Base-by-base conservation (phyloP, 148 eudicot genomes). In the Chenopodium formosanum region DNA sequence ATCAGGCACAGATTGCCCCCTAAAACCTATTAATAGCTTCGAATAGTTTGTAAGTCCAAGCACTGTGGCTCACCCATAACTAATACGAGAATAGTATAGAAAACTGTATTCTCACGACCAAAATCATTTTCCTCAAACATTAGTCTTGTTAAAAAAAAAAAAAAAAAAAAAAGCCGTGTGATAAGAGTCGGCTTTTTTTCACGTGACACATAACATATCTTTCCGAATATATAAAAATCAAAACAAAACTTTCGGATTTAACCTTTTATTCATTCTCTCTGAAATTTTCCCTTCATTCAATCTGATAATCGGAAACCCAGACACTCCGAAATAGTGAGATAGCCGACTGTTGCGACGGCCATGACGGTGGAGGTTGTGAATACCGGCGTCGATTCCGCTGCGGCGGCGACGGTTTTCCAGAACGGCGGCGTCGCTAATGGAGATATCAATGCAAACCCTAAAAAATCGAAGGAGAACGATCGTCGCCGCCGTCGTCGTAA, bases 401-500 rank as follows among this genome's bases (percentile, higher is more conserved):
- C 79, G 7, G 32, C 83, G 44, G 53, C 56, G 46, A 37, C 66
- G 12, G 14, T 84, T 63, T 70, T 71, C 23, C 83, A 82, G 25
- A 82, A 86, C 25, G 89, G 87, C 80, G 94, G 90, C 67, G 85
- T 74, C 66, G 40, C 79, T 17, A 89, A 83, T 58, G 88, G 84
- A 16, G 86, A 75, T 66, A 23, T 74, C 80, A 81, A 81, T 8
- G 76, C 73, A 70, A 89, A 90, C 93, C 91, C 95, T 89, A 90
- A 90, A 85, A 92, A 94, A 81, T 80, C 87, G 56, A 87, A 88
- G 53, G 98, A 92, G 50, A 81, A 79, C 22, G 98, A 92, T 71
- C 88, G 97, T 2, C 90, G 95, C 0, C 88, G 97, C 46, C 93
- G 97, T 70, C 85, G 98, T 5, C 92, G 97, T 65, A 93, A 94